These are phyloP conservation scores for Yamadazyma epiphylla DNA, from an alignment of 1,139 yeast species.

Conservation along the genomic window DNA sequence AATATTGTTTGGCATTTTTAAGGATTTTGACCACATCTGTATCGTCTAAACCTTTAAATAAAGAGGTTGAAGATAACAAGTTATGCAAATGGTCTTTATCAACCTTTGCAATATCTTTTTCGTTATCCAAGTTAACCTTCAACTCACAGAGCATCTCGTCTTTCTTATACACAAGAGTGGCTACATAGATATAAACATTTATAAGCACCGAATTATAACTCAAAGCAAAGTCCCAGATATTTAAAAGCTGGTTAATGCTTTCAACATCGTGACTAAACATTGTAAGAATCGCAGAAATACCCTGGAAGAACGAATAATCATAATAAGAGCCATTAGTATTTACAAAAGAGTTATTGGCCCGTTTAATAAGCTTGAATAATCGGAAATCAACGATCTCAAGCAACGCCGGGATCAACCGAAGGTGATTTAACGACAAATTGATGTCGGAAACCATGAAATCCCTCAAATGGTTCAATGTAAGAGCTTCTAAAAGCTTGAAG, in stretches of 20 bases:
- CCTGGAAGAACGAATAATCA: conserved; percentile 50
- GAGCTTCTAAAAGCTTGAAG: conserved; percentile 47
- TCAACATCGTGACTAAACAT: conserved; percentile 71
- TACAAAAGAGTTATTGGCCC: conserved; percentile 27
- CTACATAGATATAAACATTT: conserved; percentile 53
- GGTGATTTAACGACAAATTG: conserved; percentile 60
- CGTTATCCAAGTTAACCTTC: conserved; percentile 10
- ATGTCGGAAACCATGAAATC: conserved; percentile 82
- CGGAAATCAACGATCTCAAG: conserved; percentile 47
- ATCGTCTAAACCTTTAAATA: conserved; percentile 29
- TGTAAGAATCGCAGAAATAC: conserved; percentile 74
- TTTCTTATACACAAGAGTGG: conserved; percentile 44
- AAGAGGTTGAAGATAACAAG: conserved; percentile 29
- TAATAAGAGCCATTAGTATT: conserved; percentile 26
- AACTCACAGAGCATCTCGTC: conserved; percentile 31
- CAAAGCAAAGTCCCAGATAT: conserved; percentile 62
- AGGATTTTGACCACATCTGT: conserved; percentile 34
- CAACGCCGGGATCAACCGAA: conserved; percentile 62
- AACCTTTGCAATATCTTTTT: conserved; percentile 16
- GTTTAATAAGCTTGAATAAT: conserved; percentile 47
- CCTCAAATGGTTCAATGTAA: conserved; percentile 64
- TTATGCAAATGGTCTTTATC: conserved; percentile 46
- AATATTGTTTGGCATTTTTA: conserved; percentile 25
- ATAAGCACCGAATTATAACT: conserved; percentile 43
- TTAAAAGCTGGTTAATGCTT: conserved; percentile 45